Conservation (phyloP, 768 basidiomycete species). For the Lentinula raphanica region DNA sequence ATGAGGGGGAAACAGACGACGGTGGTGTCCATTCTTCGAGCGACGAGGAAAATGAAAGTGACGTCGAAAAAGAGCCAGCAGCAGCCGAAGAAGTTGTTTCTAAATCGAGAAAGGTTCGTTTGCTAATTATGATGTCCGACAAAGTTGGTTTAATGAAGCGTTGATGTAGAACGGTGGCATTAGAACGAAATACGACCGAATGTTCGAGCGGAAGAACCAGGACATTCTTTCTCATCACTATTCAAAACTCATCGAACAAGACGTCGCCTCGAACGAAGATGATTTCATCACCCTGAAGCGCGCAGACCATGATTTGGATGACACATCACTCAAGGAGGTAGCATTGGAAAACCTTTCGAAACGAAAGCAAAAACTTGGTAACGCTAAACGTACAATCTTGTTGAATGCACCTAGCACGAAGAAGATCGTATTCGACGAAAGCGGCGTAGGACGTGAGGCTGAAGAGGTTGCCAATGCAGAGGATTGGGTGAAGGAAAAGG, state of each 20-base stretch:
- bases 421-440: constrained; percentile 89
- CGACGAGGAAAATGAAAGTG: constrained; percentile 22
- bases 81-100: constrained; percentile 6
- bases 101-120: constrained; percentile 38
- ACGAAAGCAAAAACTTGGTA: constrained; percentile 73
- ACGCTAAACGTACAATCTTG: constrained; percentile 66
- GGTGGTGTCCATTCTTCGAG: constrained; percentile 16
- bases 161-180: constrained; percentile 36
- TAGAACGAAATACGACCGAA: constrained; percentile 93
- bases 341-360: constrained; percentile 65
- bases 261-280: constrained; percentile 38
- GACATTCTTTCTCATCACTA: constrained; percentile 89
- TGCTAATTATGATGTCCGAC: background rate
- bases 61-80: constrained; percentile 11
- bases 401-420: constrained; percentile 54
- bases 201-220: constrained; percentile 97
- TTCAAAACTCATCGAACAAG: constrained; percentile 76
- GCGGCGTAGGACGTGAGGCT: constrained; percentile 71
- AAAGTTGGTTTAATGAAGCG: background rate
- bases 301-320: constrained; percentile 70
- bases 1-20: constrained; percentile 25
- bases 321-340: constrained; percentile 24
- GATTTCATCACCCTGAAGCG: constrained; percentile 95
- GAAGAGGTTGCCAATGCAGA: constrained; percentile 80
- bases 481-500: constrained; percentile 60